Percentiles rank a stretch among this genome's conserved stretches.
These are phyloP conservation scores for Nemania serpens DNA, from an alignment of 2,329 filamentous ascomycete genomes.

Conservation along the genomic window DNA sequence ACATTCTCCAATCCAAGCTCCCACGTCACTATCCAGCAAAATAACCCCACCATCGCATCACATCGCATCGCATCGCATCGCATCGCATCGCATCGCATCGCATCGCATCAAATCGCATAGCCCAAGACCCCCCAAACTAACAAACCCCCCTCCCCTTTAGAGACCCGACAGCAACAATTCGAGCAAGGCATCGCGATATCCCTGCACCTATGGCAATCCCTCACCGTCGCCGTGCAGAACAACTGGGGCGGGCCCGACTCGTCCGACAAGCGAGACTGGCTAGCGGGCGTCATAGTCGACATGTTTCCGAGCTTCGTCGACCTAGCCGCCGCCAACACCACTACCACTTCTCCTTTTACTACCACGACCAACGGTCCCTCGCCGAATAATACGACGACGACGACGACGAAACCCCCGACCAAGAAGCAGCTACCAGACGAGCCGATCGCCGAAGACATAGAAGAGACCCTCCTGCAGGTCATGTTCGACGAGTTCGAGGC, in stretches of 20 bases:
- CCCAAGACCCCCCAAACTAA: too few species aligned
- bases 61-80: too few species aligned
- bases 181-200: conserved; percentile 86
- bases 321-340: conserved; percentile 33
- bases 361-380: not conserved
- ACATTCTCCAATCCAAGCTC: not conserved
- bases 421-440: conserved; percentile 41
- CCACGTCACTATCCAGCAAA: not conserved
- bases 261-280: conserved; percentile 92
- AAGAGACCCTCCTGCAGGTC: conserved; percentile 82
- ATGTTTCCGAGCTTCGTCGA: conserved; percentile 72
- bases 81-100: too few species aligned
- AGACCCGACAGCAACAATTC: conserved; percentile 67
- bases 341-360: not conserved
- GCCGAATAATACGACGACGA: not conserved
- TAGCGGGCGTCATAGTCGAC: conserved; percentile 84
- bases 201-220: conserved; percentile 85
- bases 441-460: conserved; percentile 77
- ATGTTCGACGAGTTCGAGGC: conserved; percentile 97
- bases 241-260: conserved; percentile 86
- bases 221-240: conserved; percentile 84
- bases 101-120: too few species aligned
- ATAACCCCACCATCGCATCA: conserved; percentile 23
- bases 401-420: not conserved
- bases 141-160: conserved; percentile 38